phyloP scores from a whole-genome alignment of 2,329 filamentous ascomycete species.

The Huntiella omanensis region DNA sequence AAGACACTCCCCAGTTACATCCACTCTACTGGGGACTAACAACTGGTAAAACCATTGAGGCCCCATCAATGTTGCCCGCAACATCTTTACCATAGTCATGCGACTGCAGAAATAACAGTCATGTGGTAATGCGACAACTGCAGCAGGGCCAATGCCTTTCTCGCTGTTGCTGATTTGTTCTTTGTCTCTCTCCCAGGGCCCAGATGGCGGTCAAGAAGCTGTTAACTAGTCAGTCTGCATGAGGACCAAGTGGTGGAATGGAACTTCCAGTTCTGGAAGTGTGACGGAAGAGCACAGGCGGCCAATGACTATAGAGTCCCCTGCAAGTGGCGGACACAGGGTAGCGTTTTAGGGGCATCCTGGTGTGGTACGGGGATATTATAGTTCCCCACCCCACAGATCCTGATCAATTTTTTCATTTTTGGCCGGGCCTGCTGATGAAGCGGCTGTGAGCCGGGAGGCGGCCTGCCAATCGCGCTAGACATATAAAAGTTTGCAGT shows the following conservation, averaged over 20 bases:
- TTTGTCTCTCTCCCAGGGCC: too few species aligned
- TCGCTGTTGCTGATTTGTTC: too few species aligned
- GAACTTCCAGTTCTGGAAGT: constrained; percentile 1
- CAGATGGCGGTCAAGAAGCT: not conserved
- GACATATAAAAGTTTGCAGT: constrained; percentile 10
- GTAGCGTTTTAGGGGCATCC: not conserved
- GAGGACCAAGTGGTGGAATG: constrained; percentile 1
- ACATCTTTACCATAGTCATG: not conserved
- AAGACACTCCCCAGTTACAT: too few species aligned
- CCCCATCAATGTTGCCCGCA: too few species aligned
- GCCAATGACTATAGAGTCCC: too few species aligned
- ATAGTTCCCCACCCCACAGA: constrained; percentile 11
- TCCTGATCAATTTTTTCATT: constrained; percentile 10
- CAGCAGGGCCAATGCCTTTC: not conserved
- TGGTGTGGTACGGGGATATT: not conserved
- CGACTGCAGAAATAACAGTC: not conserved
- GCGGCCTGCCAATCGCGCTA: not conserved
- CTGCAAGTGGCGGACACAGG: too few species aligned
- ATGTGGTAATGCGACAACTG: not conserved
- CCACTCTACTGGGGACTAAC: too few species aligned
- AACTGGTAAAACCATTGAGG: too few species aligned
- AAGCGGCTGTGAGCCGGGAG: not conserved
- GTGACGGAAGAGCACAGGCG: not conserved
- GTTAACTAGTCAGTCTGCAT: not conserved
- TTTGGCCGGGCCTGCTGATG: not conserved